phyloP scores from a whole-genome alignment of 805 yeast species.

The Monosporozyma aerobia region DNA sequence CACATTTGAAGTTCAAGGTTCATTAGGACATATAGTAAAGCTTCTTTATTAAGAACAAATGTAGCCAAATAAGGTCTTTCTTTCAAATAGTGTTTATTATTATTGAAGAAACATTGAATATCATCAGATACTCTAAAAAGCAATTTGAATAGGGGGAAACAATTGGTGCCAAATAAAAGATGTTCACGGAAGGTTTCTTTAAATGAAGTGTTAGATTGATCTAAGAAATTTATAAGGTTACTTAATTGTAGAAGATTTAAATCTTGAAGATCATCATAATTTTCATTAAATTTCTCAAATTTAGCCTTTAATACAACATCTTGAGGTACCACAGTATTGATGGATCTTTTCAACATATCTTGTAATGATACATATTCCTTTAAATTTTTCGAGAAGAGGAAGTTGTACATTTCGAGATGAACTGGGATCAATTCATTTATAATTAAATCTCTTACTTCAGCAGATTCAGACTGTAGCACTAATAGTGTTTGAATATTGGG shows the following conservation, averaged over 20 bases:
- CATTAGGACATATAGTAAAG: conserved; percentile 49
- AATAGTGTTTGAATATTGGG: conserved; percentile 10
- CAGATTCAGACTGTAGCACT: conserved; percentile 8
- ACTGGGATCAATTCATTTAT: conserved; percentile 11
- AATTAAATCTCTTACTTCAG: conserved; percentile 3
- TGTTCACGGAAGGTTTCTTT: conserved; percentile 57
- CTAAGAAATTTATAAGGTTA: conserved; percentile 46
- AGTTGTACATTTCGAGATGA: conserved; percentile 6
- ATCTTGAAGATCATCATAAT: conserved; percentile 5
- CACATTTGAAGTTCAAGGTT: conserved; percentile 51
- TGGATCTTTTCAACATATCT: not conserved
- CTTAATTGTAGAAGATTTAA: conserved; percentile 37
- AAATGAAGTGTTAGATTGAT: conserved; percentile 49
- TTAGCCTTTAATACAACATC: conserved; percentile 1
- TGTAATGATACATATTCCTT: conserved; percentile 6
- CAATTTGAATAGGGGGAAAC: conserved; percentile 40
- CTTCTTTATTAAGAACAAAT: conserved; percentile 35
- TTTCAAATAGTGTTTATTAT: conserved; percentile 6
- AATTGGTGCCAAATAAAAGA: conserved; percentile 47
- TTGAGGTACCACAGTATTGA: conserved; percentile 1
- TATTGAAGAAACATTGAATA: conserved; percentile 18
- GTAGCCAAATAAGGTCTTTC: conserved; percentile 32
- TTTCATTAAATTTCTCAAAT: conserved; percentile 8
- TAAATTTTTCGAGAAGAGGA: conserved; percentile 7
- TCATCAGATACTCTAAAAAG: conserved; percentile 28